These are phyloP conservation scores for Hordeum vulgare DNA, from an alignment of 176 grass and related monocot species.

Conservation along the genomic window MorexV3_pseudomolecules_assembly NC_058518.1:446262677-446263176, in stretches of 20 bases:
- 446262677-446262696: no score
- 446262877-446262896: neutral
- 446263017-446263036: constrained; percentile 42
- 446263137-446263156: constrained; percentile 24
- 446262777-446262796: neutral
- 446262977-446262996: neutral
- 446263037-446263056: constrained; percentile 40
- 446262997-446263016: constrained; percentile 42
- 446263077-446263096: constrained; percentile 36
- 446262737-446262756: no score
- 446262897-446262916: neutral
- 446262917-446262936: neutral
- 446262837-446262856: neutral
- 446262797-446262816: neutral
- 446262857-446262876: constrained; percentile 4
- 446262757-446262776: constrained; percentile 7
- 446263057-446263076: constrained; percentile 47
- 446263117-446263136: constrained; percentile 12
- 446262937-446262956: neutral
- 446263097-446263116: constrained; percentile 12
- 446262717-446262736: no score
- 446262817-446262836: neutral
- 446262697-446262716: no score
- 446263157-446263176: constrained; percentile 9
- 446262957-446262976: constrained; percentile 17